These are phyloP conservation scores for Wickerhamomyces sp. DNA, from an alignment of 1,139 yeast genomes.

Conservation along the genomic window DNA sequence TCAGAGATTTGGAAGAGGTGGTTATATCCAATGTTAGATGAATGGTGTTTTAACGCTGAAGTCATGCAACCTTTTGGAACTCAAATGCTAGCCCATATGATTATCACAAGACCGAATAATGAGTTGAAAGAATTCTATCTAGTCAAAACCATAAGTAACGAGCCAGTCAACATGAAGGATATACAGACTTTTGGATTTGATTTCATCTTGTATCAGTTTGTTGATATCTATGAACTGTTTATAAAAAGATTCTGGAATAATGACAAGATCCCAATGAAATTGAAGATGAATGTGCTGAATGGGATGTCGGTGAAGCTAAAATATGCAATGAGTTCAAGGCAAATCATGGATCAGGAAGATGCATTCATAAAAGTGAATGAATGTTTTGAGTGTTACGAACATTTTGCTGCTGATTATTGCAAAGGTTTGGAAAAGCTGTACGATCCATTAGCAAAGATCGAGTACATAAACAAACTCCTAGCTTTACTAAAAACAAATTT, in stretches of 20 bases:
- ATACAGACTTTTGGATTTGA: conserved; percentile 9
- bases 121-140: conserved; percentile 1
- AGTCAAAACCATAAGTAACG: conserved; percentile 14
- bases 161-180: conserved; percentile 12
- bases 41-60: neutral
- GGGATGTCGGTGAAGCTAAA: conserved; percentile 9
- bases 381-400: neutral
- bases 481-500: conserved; percentile 14
- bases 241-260: conserved; percentile 9
- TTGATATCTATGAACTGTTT: conserved; percentile 4
- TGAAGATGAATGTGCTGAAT: conserved; percentile 8
- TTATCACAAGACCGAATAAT: neutral
- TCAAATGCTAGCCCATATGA: conserved; percentile 6
- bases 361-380: neutral
- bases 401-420: conserved; percentile 1
- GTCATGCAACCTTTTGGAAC: conserved; percentile 1
- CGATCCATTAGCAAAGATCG: conserved; percentile 5
- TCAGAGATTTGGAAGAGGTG: neutral
- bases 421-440: neutral
- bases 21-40: neutral
- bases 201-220: conserved; percentile 6
- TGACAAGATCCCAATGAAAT: neutral
- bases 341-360: neutral
- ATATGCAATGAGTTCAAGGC: neutral
- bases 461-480: conserved; percentile 13